These are phyloP conservation scores for Dunaliella primolecta DNA, from an alignment of 139 green algal species.

Conservation along the genomic window DNA sequence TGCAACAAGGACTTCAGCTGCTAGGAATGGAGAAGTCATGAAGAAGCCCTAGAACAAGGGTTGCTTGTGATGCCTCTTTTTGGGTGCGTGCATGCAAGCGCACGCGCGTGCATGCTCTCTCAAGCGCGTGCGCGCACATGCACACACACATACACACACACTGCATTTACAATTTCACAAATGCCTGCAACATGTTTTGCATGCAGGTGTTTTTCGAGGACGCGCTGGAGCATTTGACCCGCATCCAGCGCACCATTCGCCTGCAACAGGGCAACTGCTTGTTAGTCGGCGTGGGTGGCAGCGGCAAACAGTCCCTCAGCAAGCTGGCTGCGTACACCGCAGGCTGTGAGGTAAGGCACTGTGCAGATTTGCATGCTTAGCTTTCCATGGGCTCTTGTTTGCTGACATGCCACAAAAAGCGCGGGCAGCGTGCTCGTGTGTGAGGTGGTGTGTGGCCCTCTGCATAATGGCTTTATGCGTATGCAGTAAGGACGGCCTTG, in stretches of 20 bases:
- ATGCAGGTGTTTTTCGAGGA: slow-evolving; percentile 82
- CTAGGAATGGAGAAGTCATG: no score
- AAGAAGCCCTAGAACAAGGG: no score
- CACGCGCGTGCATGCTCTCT: background rate
- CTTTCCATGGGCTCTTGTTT: background rate
- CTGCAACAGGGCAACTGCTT: slow-evolving; percentile 71
- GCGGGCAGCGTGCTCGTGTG: no score
- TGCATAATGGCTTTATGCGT: no score
- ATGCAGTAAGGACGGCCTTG: no score
- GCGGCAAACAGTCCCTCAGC: slow-evolving; percentile 73
- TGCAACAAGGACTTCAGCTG: no score
- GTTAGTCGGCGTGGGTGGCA: slow-evolving; percentile 84
- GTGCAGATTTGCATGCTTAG: background rate
- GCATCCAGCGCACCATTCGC: slow-evolving; percentile 72
- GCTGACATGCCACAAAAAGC: no score
- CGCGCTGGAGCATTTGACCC: slow-evolving; percentile 77
- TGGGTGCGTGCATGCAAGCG: background rate
- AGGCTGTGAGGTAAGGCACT: slow-evolving; percentile 39
- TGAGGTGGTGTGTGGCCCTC: no score
- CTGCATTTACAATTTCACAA: no score
- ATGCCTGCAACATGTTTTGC: no score
- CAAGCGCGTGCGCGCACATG: no score
- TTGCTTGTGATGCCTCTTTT: no score
- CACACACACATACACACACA: background rate
- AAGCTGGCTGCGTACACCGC: slow-evolving; percentile 57